Evolutionary conservation across 2,329 filamentous ascomycete genomes (phyloP).

Genomic region (Coniella vitis): DNA sequence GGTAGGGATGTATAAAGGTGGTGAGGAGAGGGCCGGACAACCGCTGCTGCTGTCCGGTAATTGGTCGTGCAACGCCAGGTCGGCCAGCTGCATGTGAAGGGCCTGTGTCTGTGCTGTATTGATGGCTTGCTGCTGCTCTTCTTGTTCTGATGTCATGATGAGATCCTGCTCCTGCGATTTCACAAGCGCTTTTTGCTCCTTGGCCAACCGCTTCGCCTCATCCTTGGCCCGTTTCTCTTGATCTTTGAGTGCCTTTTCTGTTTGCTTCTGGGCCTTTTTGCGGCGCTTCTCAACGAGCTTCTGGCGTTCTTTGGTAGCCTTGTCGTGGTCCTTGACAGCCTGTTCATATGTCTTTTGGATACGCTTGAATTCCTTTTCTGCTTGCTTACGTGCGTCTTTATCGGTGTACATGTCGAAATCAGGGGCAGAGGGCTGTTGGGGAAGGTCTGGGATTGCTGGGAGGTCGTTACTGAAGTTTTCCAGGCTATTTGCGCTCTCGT

Average conservation of each 20-base stretch:
- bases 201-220: slow-evolving; percentile 21
- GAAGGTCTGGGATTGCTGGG: slow-evolving; percentile 41
- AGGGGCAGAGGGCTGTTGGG: slow-evolving; percentile 47
- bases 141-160: no score
- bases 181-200: slow-evolving; percentile 17
- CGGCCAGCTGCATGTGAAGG: slow-evolving; percentile 13
- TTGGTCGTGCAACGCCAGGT: slow-evolving; percentile 9
- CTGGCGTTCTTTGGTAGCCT: slow-evolving; percentile 54
- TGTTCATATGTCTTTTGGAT: slow-evolving; percentile 58
- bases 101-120: slow-evolving; percentile 7
- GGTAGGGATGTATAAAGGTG: slow-evolving; percentile 7
- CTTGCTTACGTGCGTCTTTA: slow-evolving; percentile 59
- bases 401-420: slow-evolving; percentile 54
- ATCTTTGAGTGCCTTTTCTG: slow-evolving; percentile 30
- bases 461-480: slow-evolving; percentile 24
- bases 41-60: slow-evolving; percentile 1
- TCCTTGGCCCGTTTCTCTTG: slow-evolving; percentile 15
- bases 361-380: slow-evolving; percentile 60
- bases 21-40: neutral
- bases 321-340: slow-evolving; percentile 60
- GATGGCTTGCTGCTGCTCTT: slow-evolving; percentile 4
- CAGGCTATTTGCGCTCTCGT: slow-evolving; percentile 13
- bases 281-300: slow-evolving; percentile 51
- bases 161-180: no score
- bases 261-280: slow-evolving; percentile 36